These are phyloP conservation scores for Aspergillus brasiliensis DNA, from an alignment of 2,329 filamentous ascomycete genomes.

Conservation along the genomic window DNA sequence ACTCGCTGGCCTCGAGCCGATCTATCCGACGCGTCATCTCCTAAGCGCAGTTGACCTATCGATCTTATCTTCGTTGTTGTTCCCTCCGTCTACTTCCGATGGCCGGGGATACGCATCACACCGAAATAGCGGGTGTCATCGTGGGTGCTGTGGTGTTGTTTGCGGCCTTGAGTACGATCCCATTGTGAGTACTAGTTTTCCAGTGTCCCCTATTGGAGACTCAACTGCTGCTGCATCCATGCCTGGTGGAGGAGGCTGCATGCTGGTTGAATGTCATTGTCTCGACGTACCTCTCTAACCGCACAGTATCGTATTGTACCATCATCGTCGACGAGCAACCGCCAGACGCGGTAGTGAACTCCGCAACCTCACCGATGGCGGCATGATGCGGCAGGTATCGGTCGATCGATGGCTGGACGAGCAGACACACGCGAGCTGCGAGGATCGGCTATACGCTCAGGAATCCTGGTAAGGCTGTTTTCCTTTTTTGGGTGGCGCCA, in stretches of 20 bases:
- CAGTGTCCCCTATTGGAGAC: background rate
- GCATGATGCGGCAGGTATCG: conserved; percentile 21
- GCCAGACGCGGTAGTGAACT: conserved; percentile 16
- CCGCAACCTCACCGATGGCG: conserved; percentile 11
- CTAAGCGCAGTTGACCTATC: conserved; percentile 15
- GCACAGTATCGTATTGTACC: background rate
- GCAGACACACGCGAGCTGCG: conserved; percentile 20
- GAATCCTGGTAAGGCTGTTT: conserved; percentile 31
- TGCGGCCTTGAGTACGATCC: conserved; percentile 31
- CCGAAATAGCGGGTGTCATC: conserved; percentile 32
- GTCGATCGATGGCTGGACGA: conserved; percentile 34
- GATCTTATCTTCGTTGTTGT: conserved; percentile 12
- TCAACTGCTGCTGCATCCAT: background rate
- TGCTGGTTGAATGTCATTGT: too few species aligned
- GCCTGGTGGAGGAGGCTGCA: background rate
- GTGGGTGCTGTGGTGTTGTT: conserved; percentile 34
- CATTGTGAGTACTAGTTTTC: conserved; percentile 34
- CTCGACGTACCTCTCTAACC: background rate
- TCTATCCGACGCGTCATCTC: conserved; percentile 16
- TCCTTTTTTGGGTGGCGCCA: conserved; percentile 5
- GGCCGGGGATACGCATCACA: conserved; percentile 3
- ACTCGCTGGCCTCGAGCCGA: conserved; percentile 11
- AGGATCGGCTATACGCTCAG: conserved; percentile 23
- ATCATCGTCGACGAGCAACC: conserved; percentile 9
- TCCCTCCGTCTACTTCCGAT: conserved; percentile 13